These are phyloP conservation scores for Trypanosoma vivax DNA, from an alignment of 208 protist genomes.

Conservation along the genomic window DNA sequence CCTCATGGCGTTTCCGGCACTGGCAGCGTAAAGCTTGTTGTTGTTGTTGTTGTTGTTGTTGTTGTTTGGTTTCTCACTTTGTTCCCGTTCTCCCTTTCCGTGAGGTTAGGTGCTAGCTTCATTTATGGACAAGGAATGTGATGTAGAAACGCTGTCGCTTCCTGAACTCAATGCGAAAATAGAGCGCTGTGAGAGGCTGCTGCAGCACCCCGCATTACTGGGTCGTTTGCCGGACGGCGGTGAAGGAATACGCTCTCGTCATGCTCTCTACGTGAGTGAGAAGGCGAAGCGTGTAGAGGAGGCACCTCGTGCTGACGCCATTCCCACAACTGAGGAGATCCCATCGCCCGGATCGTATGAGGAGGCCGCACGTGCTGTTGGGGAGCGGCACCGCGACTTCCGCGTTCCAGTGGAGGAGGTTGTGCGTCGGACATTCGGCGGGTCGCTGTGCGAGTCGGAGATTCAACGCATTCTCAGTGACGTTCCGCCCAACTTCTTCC, in stretches of 20 bases:
- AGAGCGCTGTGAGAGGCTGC: slow-evolving; percentile 60
- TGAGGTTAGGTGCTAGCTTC: neutral
- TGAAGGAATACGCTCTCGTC: slow-evolving; percentile 35
- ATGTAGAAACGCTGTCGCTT: slow-evolving; percentile 24
- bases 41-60: too few relatives aligned
- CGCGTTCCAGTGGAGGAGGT: slow-evolving; percentile 58
- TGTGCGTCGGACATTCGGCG: slow-evolving; percentile 65
- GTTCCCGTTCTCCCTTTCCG: neutral
- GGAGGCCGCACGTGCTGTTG: slow-evolving; percentile 22
- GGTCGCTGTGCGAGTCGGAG: slow-evolving; percentile 62
- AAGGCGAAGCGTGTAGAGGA: slow-evolving; percentile 19
- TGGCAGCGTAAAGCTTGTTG: too few relatives aligned
- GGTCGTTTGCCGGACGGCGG: slow-evolving; percentile 51
- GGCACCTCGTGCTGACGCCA: neutral
- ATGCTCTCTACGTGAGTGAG: slow-evolving; percentile 34
- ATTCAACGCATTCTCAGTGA: slow-evolving; percentile 64
- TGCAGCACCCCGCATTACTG: slow-evolving; percentile 40
- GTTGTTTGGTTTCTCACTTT: too few relatives aligned
- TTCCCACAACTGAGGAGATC: neutral
- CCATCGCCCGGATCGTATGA: slow-evolving; percentile 6
- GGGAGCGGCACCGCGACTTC: slow-evolving; percentile 47
- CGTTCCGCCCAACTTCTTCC: slow-evolving; percentile 59
- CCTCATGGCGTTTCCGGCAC: too few relatives aligned
- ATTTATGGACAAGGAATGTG: slow-evolving; percentile 14
- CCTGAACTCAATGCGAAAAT: slow-evolving; percentile 37